Percentiles rank a stretch among this genome's conserved stretches.
Evolutionary conservation across 345 rosid species (phyloP).

Genomic region (Sisymbrium altissimum): DNA sequence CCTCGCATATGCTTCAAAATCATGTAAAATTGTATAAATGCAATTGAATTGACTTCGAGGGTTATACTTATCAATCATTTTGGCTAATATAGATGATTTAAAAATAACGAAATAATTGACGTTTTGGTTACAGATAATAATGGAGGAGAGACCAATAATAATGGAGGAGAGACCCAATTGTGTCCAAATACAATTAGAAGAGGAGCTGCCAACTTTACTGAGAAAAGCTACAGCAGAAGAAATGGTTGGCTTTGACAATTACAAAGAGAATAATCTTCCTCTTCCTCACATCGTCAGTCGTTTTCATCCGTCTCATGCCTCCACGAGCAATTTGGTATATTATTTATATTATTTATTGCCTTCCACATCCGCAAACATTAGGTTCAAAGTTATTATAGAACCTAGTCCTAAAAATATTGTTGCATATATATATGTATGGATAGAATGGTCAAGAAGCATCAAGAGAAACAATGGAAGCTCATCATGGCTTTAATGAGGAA

Average conservation of each 20-base stretch:
- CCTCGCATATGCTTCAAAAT: neutral
- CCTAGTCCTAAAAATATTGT: neutral
- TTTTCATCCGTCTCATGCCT: constrained; percentile 37
- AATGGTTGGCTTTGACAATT: constrained; percentile 47
- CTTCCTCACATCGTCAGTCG: constrained; percentile 21
- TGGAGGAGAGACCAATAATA: constrained; percentile 36
- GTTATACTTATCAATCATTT: neutral
- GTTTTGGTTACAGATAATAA: neutral
- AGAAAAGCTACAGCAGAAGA: constrained; percentile 45
- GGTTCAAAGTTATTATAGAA: neutral
- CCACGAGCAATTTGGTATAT: constrained; percentile 33
- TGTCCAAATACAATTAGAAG: constrained; percentile 22
- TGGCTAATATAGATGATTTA: neutral
- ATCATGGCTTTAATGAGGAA: constrained; percentile 7
- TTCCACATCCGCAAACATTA: constrained; percentile 10
- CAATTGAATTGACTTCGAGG: neutral
- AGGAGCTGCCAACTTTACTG: constrained; percentile 45
- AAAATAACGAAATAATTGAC: neutral
- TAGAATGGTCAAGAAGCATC: constrained; percentile 23
- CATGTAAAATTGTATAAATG: neutral
- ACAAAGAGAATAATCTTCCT: constrained; percentile 4
- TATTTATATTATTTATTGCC: neutral
- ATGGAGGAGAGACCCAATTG: constrained; percentile 34
- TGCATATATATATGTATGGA: neutral
- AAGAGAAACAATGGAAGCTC: constrained; percentile 19